Base-by-base conservation (phyloP, 148 eudicot genomes). In the Spergularia bocconei region DNA sequence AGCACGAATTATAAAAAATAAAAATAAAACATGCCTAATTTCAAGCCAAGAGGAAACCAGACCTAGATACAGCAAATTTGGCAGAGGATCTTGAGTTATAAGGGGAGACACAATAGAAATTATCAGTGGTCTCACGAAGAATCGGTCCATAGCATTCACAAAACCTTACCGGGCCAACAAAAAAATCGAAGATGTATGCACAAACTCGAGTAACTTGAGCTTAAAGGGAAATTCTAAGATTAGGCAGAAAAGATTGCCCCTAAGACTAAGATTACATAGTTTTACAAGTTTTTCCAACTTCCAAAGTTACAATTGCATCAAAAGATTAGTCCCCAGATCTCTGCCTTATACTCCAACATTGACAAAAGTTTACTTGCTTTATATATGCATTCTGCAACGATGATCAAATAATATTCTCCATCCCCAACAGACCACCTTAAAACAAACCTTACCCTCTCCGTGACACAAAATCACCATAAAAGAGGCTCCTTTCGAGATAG, bases 221-320 rank as follows among this genome's bases (percentile, higher is more conserved):
- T 87, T 93, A 75, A 87, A 89, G 89, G 50, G 77, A 77, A 86
- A 84, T 52, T 70, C 50, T 39, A 70, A 14, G 29, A 51, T 64
- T 72, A 74, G 73, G 76, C 82, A 71, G 63, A 71, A 72, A 75
- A 79, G 81, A 79, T 87, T 86, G 83, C 86, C 87, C 83, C 79
- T 72, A 90, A 85, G 90, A 77, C 79, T 82, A 65, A 76, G 70
- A 47, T 71, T 72, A 17, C 75, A 79, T 13, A 81, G 61, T 73
- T 77, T 73, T 75, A 82, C 78, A 89, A 87, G 90, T 82, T 85
- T 81, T 72, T 52, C 79, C 84, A 81, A 76, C 83, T 68, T 48
- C 77, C 75, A 70, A 61, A 14, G 53, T 62, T 23, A 52, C 39
- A 67, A 76, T 70, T 74, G 65, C 79, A 68, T 66, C 65, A 52